Conservation (phyloP, 1,284 basidiomycete species). For the Heterobasidion parviporum region DNA sequence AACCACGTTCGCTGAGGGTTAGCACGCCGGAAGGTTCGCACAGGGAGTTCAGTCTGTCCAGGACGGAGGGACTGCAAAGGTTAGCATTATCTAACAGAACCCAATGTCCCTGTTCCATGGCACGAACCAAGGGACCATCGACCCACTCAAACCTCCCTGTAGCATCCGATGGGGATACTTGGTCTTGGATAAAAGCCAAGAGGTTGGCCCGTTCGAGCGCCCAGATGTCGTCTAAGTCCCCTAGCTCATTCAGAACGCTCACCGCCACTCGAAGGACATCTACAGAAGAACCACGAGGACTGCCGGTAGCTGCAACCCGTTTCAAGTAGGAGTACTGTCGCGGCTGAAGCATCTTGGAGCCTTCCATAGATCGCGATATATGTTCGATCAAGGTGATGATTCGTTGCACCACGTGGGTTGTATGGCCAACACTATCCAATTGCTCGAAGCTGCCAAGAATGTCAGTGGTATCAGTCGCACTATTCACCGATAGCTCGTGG, state of each 20-base stretch:
- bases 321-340: conserved; percentile 1
- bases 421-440: conserved; percentile 43
- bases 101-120: conserved; percentile 87
- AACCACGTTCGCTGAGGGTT: conserved; percentile 85
- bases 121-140: conserved; percentile 88
- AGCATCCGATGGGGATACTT: conserved; percentile 10
- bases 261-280: conserved; percentile 7
- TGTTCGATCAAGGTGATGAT: conserved; percentile 31
- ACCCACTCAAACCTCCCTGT: conserved; percentile 86
- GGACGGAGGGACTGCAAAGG: conserved; percentile 89
- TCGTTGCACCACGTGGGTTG: conserved; percentile 31
- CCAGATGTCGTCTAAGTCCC: not conserved
- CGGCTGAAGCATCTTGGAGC: conserved; percentile 20
- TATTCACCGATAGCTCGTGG: conserved; percentile 76
- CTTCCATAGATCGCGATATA: conserved; percentile 27
- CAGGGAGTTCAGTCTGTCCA: conserved; percentile 95
- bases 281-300: conserved; percentile 3
- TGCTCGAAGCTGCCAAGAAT: conserved; percentile 97
- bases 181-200: conserved; percentile 1
- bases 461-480: conserved; percentile 89
- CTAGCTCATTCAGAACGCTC: conserved; percentile 6
- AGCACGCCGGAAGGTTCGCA: conserved; percentile 84
- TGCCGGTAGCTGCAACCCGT: not conserved
- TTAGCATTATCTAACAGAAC: conserved; percentile 91
- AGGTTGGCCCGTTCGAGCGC: conserved; percentile 5